Evolutionary conservation across 2,329 filamentous ascomycete species (phyloP), one percentile per base, ranked within the genome.

Genomic region (Verticillium isaacii): DNA sequence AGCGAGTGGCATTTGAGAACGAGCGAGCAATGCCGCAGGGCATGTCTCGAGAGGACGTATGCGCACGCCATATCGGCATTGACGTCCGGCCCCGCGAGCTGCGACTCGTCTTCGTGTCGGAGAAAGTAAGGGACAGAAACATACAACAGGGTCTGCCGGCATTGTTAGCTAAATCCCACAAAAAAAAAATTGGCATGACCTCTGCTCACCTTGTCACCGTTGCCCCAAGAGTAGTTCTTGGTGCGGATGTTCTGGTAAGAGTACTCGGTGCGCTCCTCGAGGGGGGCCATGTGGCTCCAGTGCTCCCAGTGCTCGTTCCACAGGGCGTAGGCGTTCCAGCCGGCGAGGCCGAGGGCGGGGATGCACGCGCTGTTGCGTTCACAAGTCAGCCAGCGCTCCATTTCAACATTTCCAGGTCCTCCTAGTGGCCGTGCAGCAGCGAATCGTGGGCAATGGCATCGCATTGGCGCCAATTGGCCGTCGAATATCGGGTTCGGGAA

Each of bases 261-360:
- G 81, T 98, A 99, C 83, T 98, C 92, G 72, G 85, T 80, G 74
- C 91, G 90, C 82, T 99, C 95, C 83, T 96, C 92, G 69, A 94
- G 83, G 68, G 95, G 91, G 64, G 90, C 87, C 78, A 91, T 80
- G 81, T 98, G 94, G 60, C 78, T 80, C 87, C 90, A 92, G 85
- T 99, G 95, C 80, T 96, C 91, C 94, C 94, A 98, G 81, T 99
- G 95, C 82, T 96, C 92, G 72, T 86, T 88, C 92, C 93, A 99
- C 66, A 97, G 88, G 74, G 89, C 88, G 77, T 90, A 97, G 71
- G 93, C 93, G 78, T 99, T 99, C 79, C 88, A 81, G 68, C 80
- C 76, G 64, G 90, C 88, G 68, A 93, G 80, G 68, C 89, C 79
- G 62, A 98, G 82, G 75, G 79, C 82, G 61, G 94, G 93, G 67